Evolutionary conservation across 2,329 filamentous ascomycete species (phyloP), one percentile per base, ranked within the genome.

Genomic region (Calonectria ilicicola): DNA sequence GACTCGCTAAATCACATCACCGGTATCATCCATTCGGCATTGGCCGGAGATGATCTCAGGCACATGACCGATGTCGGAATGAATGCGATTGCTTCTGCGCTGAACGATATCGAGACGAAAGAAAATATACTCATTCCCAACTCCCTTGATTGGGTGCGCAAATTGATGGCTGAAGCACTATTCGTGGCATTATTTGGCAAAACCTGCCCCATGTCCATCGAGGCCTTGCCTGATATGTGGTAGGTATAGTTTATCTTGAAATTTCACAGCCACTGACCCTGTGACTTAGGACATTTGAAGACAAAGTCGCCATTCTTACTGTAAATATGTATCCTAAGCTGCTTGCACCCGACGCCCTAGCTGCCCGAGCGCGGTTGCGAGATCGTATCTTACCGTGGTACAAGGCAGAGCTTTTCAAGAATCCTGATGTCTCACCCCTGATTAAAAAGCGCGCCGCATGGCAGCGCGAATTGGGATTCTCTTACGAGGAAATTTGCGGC

Each of bases 171-270:
- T 5, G 70, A 82, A 19, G 84, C 86, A 1, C 85, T 84, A 0
- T 79, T 80, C 19, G 75, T 81, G 21, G 83, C 83, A 2, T 75
- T 89, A 38, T 87, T 84, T 60, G 87, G 87, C 4, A 80, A 83
- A 0, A 74, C 85, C 12, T 88, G 87, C 62, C 85, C 87, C 0
- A 47, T 79, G 12, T 70, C 69, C 0, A 12, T 42, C 0, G 66
- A 77, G 1, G 60, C 86, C 15, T 76, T 81, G 5, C 73, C 87
- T 4, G 65, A 85, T 2, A 81, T 87, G 19, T 84, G 83, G 85
- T 84, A 77, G 12, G 40, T 2, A 29, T 14, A 17, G 23, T 10
- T 4, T 38, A 7, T 4, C 8, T 26, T 15, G 15, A n/a, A 1
- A 9, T n/a, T 2, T n/a, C 17, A 42, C n/a, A 27, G 21, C 19